phyloP scores from a whole-genome alignment of 768 basidiomycete species.

The Trametes cinnabarina region DNA sequence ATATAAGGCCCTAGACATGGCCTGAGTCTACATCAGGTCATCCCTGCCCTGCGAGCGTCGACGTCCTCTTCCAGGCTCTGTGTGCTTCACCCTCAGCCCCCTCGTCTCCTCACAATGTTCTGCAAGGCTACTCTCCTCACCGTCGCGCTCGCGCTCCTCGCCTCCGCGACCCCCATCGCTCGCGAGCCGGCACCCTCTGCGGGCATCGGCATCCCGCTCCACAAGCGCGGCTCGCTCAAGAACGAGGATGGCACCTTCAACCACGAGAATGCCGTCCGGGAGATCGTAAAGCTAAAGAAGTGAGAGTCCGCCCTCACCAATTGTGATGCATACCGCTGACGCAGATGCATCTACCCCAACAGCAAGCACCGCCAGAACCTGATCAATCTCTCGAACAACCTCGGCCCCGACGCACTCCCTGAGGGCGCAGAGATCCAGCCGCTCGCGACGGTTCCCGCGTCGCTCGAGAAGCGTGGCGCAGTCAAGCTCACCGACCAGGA shows the following conservation, averaged over 20 bases:
- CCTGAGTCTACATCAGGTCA: not conserved
- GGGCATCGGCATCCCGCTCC: conserved; percentile 7
- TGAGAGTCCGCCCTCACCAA: not conserved
- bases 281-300: conserved; percentile 8
- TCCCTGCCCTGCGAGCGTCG: not conserved
- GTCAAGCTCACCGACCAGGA: conserved; percentile 8
- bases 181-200: not conserved
- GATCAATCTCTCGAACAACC: conserved; percentile 17
- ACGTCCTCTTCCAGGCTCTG: not conserved
- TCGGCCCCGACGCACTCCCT: conserved; percentile 7
- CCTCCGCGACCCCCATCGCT: conserved; percentile 17
- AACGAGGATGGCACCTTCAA: conserved; percentile 15
- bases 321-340: too few relatives aligned
- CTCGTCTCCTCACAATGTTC: conserved; percentile 17
- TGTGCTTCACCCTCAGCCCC: not conserved
- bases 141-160: conserved; percentile 23
- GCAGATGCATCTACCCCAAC: not conserved
- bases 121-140: conserved; percentile 22
- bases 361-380: conserved; percentile 21
- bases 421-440: conserved; percentile 3
- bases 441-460: not conserved
- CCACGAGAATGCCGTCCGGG: conserved; percentile 2
- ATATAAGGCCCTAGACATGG: too few relatives aligned
- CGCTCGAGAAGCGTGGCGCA: not conserved
- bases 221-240: conserved; percentile 17